These are phyloP conservation scores for Pichia sp. DNA, from an alignment of 1,139 yeast species.

Conservation along the genomic window DNA sequence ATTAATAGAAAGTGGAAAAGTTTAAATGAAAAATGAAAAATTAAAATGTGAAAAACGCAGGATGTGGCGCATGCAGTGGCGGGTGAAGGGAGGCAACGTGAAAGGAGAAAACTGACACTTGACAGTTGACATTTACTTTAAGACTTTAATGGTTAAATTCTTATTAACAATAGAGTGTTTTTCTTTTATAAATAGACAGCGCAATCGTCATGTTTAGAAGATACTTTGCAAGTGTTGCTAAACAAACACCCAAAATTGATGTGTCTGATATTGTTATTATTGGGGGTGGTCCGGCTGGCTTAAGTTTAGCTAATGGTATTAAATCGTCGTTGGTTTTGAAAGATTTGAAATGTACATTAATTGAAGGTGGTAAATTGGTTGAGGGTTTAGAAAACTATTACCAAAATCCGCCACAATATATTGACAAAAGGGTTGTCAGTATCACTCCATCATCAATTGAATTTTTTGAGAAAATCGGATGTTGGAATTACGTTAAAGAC, in stretches of 20 bases:
- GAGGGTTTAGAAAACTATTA: conserved; percentile 47
- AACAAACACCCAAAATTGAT: background rate
- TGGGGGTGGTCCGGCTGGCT: conserved; percentile 98
- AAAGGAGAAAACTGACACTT: too few species aligned
- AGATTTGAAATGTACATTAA: conserved; percentile 55
- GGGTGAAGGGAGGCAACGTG: too few species aligned
- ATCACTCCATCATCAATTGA: conserved; percentile 75
- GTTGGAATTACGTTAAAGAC: conserved; percentile 62
- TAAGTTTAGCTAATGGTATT: conserved; percentile 75
- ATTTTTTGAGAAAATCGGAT: conserved; percentile 63
- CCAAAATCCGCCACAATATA: conserved; percentile 49
- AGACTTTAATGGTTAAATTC: too few species aligned
- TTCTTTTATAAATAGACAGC: background rate
- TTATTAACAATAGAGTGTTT: too few species aligned
- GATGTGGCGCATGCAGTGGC: too few species aligned
- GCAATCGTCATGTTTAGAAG: conserved; percentile 23
- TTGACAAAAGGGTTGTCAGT: conserved; percentile 78
- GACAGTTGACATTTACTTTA: too few species aligned
- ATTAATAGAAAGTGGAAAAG: background rate
- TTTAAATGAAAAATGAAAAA: too few species aligned
- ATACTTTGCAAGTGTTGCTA: conserved; percentile 26
- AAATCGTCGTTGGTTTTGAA: conserved; percentile 58
- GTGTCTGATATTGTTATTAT: conserved; percentile 72
- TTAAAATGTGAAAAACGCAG: background rate
- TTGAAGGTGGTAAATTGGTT: conserved; percentile 62